Base-by-base conservation (phyloP, 768 basidiomycete genomes). In the Rhodosporidiobolus sp. region DNA sequence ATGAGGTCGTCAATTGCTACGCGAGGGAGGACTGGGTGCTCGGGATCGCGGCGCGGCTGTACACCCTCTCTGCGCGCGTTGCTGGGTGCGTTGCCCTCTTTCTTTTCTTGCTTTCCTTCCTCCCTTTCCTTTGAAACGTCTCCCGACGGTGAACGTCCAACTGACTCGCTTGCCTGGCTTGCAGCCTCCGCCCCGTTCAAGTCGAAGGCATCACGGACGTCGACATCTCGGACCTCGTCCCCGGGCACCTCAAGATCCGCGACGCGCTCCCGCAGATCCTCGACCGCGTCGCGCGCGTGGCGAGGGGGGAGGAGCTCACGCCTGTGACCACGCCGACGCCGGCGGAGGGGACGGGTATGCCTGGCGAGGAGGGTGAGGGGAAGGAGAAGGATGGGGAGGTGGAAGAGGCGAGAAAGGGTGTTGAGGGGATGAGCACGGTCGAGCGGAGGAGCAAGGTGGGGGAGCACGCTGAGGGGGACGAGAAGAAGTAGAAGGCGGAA, bases 1-100 rank as follows among this genome's bases (percentile, higher is more conserved):
- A 83, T 55, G 67, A 82, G 16, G 28, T 84, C 4, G 81, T 83
- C 30, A 83, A 83, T 61, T 82, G 78, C 1, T 84, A 80, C 58
- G 81, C 79, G 35, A 77, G 74, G 35, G 78, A 79, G 19, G 83
- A 83, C 50, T 74, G 74, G 72, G 70, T 75, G 3, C 54, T 77
- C 4, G 77, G 72, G 17, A 73, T 78, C 24, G 67, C 70, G 6
- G 72, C 76, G 45, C 46, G 78, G 55, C 49, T 78, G 43, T 76
- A 75, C 61, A 76, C 77, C 30, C 69, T 78, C 17, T 67, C 66
- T 2, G 63, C 59, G 24, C 32, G 60, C 7, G 72, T 78, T 8
- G 77, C 76, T 1, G 77, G 76, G 43, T 65, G 28, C 38, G 69
- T 35, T 22, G 17, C 11, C 4, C 20, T 0, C 30, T 20, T 8